Evolutionary conservation across 2,329 filamentous ascomycete species (phyloP).

Genomic region (Dendrostoma leiphaemia): DNA sequence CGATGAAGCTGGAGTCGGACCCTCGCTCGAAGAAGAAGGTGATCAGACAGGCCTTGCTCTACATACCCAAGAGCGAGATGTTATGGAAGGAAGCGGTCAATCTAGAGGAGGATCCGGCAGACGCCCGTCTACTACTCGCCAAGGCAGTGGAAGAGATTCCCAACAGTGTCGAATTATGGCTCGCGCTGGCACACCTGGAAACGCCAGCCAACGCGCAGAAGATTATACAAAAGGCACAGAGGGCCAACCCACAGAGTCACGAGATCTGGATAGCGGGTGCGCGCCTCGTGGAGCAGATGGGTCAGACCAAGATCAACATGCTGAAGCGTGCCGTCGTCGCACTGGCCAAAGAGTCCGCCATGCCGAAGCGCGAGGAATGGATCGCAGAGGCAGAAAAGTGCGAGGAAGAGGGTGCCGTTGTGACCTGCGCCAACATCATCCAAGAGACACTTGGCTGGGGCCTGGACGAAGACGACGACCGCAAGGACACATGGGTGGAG

Average conservation of each 20-base stretch:
- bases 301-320: conserved; percentile 78
- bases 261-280: conserved; percentile 97
- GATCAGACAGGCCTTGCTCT: conserved; percentile 83
- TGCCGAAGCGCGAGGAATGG: conserved; percentile 98
- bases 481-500: conserved; percentile 93
- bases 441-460: conserved; percentile 90
- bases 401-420: conserved; percentile 82
- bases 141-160: conserved; percentile 97
- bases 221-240: conserved; percentile 91
- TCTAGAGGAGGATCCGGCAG: conserved; percentile 83
- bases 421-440: conserved; percentile 88
- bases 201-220: conserved; percentile 89
- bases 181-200: conserved; percentile 87
- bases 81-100: conserved; percentile 99
- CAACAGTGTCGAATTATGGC: conserved; percentile 89
- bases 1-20: conserved; percentile 87
- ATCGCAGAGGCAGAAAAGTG: conserved; percentile 92
- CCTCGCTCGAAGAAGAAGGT: conserved; percentile 87
- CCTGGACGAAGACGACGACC: conserved; percentile 92
- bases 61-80: conserved; percentile 89
- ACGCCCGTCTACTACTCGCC: conserved; percentile 83
- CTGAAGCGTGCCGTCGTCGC: conserved; percentile 93
- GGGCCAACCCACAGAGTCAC: conserved; percentile 87
- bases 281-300: conserved; percentile 82
- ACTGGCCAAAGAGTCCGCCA: conserved; percentile 85